Base-by-base conservation (phyloP, 257 asterid genomes). In the Solanum medicagineum region DNA sequence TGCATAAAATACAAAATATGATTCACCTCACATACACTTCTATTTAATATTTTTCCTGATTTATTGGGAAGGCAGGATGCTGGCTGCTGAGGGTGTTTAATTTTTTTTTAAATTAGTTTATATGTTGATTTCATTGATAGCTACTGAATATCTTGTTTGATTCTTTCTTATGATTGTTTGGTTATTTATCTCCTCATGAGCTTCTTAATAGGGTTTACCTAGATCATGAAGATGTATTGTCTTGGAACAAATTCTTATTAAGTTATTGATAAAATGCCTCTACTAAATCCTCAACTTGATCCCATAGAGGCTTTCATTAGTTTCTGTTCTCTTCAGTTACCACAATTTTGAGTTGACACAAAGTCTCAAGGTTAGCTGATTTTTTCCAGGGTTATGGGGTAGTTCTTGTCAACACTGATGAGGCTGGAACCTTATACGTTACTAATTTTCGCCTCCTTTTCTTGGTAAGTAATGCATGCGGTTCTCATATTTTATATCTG, bases 391-490 rank as follows among this genome's bases (percentile, higher is more conserved):
- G 94, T 71, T 84, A 87, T 80, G 97, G 97, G 26, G 98, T 94
- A 87, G 99, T 96, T 90, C 99, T 96, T 89, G 98, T 94, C 91
- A 96, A 96, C 90, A 94, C 88, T 82, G 98, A 94, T 57, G 96
- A 93, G 87, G 99, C 99, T 55, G 99, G 99, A 85, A 94, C 97
- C 42, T 87, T 96, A 90, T 96, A 90, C 45, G 93, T 96, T 55
- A 96, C 99, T 70, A 96, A 96, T 89, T 96, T 89, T 86, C 99
- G 99, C 84, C 97, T 96, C 87, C 97, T 96, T 87, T 96, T 96
- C 91, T 90, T 96, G 98, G 99, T 93, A 81, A 91, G 92, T 88
- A 80, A 85, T 86, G 10, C 65, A 87, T 80, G 75, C n/a, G 47
- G 56, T 59, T 54, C 42, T 57, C 71, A 24, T 82, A 10, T 4